These are phyloP conservation scores for Lanmaoa rubissima DNA, from an alignment of 768 basidiomycete species.

Conservation along the genomic window DNA sequence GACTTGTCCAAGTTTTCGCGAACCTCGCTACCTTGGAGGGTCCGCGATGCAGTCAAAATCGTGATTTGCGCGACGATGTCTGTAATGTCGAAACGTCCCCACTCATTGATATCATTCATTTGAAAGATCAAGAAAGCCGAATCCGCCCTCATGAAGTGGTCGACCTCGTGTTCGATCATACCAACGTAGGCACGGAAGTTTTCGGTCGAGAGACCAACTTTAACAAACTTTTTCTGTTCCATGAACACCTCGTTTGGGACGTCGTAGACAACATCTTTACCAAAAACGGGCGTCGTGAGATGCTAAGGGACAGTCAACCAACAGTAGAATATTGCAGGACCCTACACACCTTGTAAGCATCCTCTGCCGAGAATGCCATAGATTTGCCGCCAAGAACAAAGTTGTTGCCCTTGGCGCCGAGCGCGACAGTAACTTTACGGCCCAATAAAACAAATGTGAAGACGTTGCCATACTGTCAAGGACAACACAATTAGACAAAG, in stretches of 20 bases:
- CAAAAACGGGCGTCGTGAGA: slow-evolving; percentile 92
- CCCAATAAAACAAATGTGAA: slow-evolving; percentile 95
- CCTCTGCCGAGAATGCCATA: slow-evolving; percentile 90
- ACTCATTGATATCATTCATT: slow-evolving; percentile 64
- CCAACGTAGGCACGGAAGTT: slow-evolving; percentile 84
- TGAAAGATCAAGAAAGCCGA: slow-evolving; percentile 60
- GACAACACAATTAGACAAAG: not conserved
- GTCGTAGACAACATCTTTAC: slow-evolving; percentile 97
- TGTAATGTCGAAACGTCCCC: slow-evolving; percentile 75
- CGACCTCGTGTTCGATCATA: slow-evolving; percentile 76
- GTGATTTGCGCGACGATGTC: slow-evolving; percentile 83
- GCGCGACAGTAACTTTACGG: slow-evolving; percentile 83
- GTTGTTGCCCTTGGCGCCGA: slow-evolving; percentile 91
- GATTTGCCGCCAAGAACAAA: slow-evolving; percentile 93
- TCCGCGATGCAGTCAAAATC: slow-evolving; percentile 90
- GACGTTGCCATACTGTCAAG: slow-evolving; percentile 83
- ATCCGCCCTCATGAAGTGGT: slow-evolving; percentile 69
- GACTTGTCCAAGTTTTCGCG: slow-evolving; percentile 73
- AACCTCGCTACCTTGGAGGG: slow-evolving; percentile 92
- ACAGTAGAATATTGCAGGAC: not conserved
- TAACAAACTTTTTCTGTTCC: slow-evolving; percentile 99
- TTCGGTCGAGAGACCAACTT: slow-evolving; percentile 89
- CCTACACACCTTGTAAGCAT: slow-evolving; percentile 80
- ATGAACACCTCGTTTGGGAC: slow-evolving; percentile 94
- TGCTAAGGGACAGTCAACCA: slow-evolving; percentile 47